Evolutionary conservation across 169 alveolate genomes (phyloP).

Genomic region (Plasmodium malariae): DNA sequence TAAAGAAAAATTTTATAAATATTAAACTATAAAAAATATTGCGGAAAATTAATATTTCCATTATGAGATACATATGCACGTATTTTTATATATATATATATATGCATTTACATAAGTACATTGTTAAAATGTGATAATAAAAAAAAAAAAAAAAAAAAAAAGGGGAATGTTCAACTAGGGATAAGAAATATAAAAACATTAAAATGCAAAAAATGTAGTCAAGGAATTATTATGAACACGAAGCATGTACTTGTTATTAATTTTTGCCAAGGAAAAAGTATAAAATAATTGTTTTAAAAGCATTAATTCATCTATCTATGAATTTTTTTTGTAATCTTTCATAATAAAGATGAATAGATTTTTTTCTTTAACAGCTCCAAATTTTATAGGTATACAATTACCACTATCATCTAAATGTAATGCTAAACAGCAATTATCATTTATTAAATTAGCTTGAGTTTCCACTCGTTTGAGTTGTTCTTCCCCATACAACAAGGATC

Average conservation of each 20-base stretch:
- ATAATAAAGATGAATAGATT: conserved; percentile 83
- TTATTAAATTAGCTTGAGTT: conserved; percentile 86
- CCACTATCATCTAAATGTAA: conserved; percentile 90
- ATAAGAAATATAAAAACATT: conserved; percentile 6
- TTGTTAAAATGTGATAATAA: not conserved
- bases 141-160: not conserved
- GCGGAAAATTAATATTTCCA: conserved; percentile 1
- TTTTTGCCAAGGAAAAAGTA: conserved; percentile 29
- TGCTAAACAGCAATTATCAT: conserved; percentile 87
- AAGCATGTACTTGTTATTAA: conserved; percentile 17
- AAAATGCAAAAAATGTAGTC: conserved; percentile 12
- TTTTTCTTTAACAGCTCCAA: conserved; percentile 87
- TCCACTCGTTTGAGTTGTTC: conserved; percentile 89
- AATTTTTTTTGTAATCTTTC: conserved; percentile 81
- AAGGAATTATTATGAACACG: not conserved
- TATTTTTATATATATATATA: not conserved
- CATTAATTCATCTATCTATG: conserved; percentile 39
- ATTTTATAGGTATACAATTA: conserved; percentile 89
- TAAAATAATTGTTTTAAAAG: conserved; percentile 34
- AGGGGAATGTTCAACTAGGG: not conserved
- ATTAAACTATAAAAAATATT: conserved; percentile 12
- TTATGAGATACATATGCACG: conserved; percentile 15
- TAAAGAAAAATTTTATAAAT: conserved; percentile 35
- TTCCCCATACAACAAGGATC: conserved; percentile 86
- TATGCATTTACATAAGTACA: no score